A percentile compares a stretch with the other conserved stretches of the same genome.
These are phyloP conservation scores for Medicago ruthenica DNA, from an alignment of 306 rosid genomes.

Conservation along the genomic window DNA sequence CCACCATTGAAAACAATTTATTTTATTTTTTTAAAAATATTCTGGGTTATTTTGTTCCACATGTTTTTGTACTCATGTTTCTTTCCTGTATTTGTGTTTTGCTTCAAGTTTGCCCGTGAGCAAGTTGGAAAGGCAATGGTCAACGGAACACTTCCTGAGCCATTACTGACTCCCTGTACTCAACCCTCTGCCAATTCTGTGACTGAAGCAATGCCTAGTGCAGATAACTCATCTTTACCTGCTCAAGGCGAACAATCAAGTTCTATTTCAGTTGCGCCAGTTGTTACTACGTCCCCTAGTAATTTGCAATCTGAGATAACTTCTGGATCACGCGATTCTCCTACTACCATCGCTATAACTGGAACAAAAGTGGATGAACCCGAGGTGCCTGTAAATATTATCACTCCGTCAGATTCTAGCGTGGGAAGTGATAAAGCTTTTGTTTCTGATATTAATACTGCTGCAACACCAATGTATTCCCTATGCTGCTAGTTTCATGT, in stretches of 20 bases:
- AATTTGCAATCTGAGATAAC: conserved; percentile 51
- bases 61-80: conserved; percentile 23
- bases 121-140: conserved; percentile 65
- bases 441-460: conserved; percentile 45
- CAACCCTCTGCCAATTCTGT: conserved; percentile 53
- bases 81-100: conserved; percentile 40
- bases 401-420: conserved; percentile 49
- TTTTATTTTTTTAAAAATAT: not conserved
- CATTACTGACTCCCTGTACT: conserved; percentile 44
- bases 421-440: conserved; percentile 51
- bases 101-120: conserved; percentile 80
- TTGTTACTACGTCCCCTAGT: conserved; percentile 49
- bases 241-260: conserved; percentile 65
- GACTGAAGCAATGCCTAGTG: conserved; percentile 54
- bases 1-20: conserved; percentile 31
- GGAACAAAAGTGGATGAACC: conserved; percentile 54
- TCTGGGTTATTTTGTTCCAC: conserved; percentile 17
- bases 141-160: conserved; percentile 53
- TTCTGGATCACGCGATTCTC: conserved; percentile 63
- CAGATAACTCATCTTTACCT: conserved; percentile 53
- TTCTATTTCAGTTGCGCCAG: conserved; percentile 70
- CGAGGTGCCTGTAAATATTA: conserved; percentile 52
- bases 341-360: conserved; percentile 51
- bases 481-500: conserved; percentile 26
- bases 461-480: conserved; percentile 64